Base-by-base conservation (phyloP, 306 rosid species). In the Dalbergia cochinchinensis region DNA sequence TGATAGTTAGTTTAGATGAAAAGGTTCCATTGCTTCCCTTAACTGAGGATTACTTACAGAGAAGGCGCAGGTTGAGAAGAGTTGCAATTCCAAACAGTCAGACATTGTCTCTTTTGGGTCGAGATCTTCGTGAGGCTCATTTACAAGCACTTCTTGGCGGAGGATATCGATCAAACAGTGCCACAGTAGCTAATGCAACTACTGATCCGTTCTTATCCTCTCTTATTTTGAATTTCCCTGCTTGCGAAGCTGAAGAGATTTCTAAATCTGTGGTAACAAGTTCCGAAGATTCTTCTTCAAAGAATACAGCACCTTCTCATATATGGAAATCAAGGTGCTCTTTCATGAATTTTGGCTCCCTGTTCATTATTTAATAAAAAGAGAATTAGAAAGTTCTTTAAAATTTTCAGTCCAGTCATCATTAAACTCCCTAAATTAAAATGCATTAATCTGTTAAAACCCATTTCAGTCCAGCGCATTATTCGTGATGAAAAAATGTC, bases 121-220 rank as follows among this genome's bases (percentile, higher is more conserved):
- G 99, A 73, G 99, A 96, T 86, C 92, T 96, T 81, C 97, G 98
- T 6, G 99, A 96, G 87, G 96, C 99, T 76, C 97, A 96, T 91
- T 85, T 96, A 39, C 99, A 96, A 88, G 93, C 82, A 74, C 98
- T 96, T 82, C 86, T 93, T n/a, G 92, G 93, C 14, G 85, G 89
- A 2, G 86, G 83, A 53, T 87, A 88, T 80, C 94, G 94, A 78
- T 82, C 96, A 48, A 88, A 82, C 76, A 93, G 71, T 77, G 63
- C 88, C 16, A 73, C 83, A 45, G 88, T 82, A 53, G 62, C 98
- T 39, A 87, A 70, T 85, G 92, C 88, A 62, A 81, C 96, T 47
- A 70, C 90, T 20, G 99, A 96, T 90, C 99, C 97, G 20, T 86
- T 96, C 78, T 79, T 96, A 8, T 93, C 98, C 15, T 96, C 99